phyloP scores from a whole-genome alignment of 768 basidiomycete species.

The Paxillus ammoniavirescens region DNA sequence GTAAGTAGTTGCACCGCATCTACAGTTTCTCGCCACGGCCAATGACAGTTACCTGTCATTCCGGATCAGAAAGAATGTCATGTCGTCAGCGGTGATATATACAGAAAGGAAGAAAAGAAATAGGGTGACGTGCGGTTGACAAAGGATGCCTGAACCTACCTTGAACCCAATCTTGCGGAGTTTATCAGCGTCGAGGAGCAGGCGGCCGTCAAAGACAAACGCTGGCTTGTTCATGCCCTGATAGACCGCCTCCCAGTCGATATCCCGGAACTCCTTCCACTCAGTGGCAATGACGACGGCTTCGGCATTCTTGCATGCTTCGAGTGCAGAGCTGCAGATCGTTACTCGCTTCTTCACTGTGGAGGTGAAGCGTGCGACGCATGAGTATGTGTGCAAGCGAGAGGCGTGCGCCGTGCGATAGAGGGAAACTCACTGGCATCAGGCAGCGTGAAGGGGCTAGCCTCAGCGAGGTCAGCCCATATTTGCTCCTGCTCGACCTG shows the following conservation, averaged over 20 bases:
- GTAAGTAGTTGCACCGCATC: neutral
- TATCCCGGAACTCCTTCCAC: slow-evolving; percentile 94
- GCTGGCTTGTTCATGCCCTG: slow-evolving; percentile 95
- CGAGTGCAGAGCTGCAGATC: slow-evolving; percentile 72
- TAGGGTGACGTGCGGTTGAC: neutral
- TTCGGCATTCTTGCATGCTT: slow-evolving; percentile 87
- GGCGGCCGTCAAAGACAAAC: slow-evolving; percentile 92
- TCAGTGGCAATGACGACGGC: slow-evolving; percentile 96
- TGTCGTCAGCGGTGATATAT: slow-evolving; percentile 1
- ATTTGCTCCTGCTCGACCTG: slow-evolving; percentile 85
- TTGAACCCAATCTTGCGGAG: slow-evolving; percentile 89
- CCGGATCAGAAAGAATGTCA: slow-evolving; percentile 1
- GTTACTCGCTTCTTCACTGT: slow-evolving; percentile 87
- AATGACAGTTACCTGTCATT: slow-evolving; percentile 52
- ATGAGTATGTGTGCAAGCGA: neutral
- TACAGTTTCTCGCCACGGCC: slow-evolving; percentile 51
- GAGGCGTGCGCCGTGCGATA: neutral
- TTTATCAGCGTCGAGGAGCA: slow-evolving; percentile 80
- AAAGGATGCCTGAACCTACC: slow-evolving; percentile 33
- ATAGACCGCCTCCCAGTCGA: slow-evolving; percentile 90
- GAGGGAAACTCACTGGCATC: slow-evolving; percentile 56
- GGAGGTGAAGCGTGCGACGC: neutral
- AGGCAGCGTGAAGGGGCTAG: slow-evolving; percentile 59
- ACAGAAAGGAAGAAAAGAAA: neutral
- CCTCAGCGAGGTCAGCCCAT: slow-evolving; percentile 75